These are phyloP conservation scores for Saturnispora dispora DNA, from an alignment of 805 yeast species.

Conservation along the genomic window DNA sequence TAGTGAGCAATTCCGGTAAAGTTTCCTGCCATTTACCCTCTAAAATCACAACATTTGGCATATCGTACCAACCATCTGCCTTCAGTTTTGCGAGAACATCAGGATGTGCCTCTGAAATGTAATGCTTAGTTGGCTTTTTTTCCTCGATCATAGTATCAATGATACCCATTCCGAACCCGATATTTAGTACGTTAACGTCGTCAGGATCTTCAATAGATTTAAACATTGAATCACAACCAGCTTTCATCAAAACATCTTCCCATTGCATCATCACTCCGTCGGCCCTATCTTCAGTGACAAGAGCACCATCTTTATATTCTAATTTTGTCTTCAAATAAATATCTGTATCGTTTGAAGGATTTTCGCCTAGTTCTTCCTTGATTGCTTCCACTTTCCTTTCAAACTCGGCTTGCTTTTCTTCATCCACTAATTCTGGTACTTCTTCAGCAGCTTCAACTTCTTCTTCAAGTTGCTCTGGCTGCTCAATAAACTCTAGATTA, in stretches of 20 bases:
- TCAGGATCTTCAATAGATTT: conserved; percentile 30
- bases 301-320: conserved; percentile 56
- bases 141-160: conserved; percentile 71
- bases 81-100: conserved; percentile 66
- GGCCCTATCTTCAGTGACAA: conserved; percentile 59
- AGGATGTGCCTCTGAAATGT: conserved; percentile 92
- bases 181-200: conserved; percentile 54
- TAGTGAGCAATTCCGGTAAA: conserved; percentile 51
- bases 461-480: conserved; percentile 18
- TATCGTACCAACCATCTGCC: conserved; percentile 76
- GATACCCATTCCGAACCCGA: conserved; percentile 97
- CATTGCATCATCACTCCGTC: conserved; percentile 99
- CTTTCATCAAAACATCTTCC: conserved; percentile 77
- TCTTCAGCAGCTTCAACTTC: conserved; percentile 13
- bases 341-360: conserved; percentile 57
- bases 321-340: conserved; percentile 59
- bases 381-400: conserved; percentile 16
- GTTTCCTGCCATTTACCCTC: conserved; percentile 94
- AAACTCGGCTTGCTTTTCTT: conserved; percentile 6
- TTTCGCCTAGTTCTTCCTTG: conserved; percentile 24
- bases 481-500: conserved; percentile 53
- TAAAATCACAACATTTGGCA: conserved; percentile 58
- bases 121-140: conserved; percentile 55
- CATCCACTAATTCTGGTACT: conserved; percentile 15
- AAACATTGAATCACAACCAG: conserved; percentile 71